These are phyloP conservation scores for Brassica hybrid DNA, from an alignment of 441 rosid species.

Conservation along the genomic window DNA sequence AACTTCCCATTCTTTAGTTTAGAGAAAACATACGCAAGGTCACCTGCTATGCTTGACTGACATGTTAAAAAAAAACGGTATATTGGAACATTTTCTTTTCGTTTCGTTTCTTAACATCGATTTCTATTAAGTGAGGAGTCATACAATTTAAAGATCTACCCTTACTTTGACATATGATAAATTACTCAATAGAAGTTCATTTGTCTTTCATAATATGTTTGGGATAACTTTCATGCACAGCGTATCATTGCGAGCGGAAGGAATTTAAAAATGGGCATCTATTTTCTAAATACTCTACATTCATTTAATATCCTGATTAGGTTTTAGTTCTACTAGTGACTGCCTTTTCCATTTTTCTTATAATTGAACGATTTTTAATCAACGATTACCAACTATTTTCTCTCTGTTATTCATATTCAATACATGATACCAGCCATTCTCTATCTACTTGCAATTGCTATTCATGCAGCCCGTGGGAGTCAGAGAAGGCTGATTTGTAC, in stretches of 20 bases:
- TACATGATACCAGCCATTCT: conserved; percentile 27
- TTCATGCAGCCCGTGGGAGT: conserved; percentile 90
- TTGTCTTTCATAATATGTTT: not conserved
- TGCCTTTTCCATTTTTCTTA: not conserved
- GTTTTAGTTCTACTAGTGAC: conserved; percentile 7
- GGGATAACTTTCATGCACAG: conserved; percentile 20
- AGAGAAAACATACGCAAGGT: conserved; percentile 17
- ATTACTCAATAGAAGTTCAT: not conserved
- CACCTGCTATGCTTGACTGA: conserved; percentile 19
- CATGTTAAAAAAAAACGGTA: not conserved
- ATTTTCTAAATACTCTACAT: not conserved
- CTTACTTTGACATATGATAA: conserved; percentile 10
- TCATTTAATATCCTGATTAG: conserved; percentile 3
- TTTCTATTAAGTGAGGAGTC: no score
- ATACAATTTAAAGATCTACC: not conserved
- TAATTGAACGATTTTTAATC: not conserved
- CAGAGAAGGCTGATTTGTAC: conserved; percentile 75
- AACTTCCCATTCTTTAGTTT: conserved; percentile 13
- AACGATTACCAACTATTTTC: conserved; percentile 11
- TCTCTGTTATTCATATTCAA: conserved; percentile 19
- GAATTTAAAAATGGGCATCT: conserved; percentile 20
- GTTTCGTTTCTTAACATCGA: conserved; percentile 7
- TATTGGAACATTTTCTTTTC: not conserved
- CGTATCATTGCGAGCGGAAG: conserved; percentile 6
- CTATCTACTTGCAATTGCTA: conserved; percentile 49